phyloP scores from a whole-genome alignment of 164 flowering plant genomes.

The Umbilicus rupestris region DNA sequence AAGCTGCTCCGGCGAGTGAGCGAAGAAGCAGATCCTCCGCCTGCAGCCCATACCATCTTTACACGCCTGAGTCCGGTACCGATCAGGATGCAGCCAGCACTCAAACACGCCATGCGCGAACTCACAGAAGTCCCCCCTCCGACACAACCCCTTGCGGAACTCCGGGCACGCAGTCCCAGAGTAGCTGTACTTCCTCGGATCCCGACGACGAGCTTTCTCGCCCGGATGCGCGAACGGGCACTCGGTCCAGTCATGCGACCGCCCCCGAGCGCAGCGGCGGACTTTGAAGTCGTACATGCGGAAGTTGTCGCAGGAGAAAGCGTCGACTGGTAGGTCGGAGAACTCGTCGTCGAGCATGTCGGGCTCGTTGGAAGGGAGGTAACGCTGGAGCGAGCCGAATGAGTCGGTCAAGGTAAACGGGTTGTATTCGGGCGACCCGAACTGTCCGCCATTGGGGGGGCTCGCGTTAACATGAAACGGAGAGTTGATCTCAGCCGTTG shows the following conservation, averaged over 20 bases:
- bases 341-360: conserved; percentile 17
- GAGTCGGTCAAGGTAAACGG: conserved; percentile 15
- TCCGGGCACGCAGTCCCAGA: conserved; percentile 57
- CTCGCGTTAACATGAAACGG: conserved; percentile 13
- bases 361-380: conserved; percentile 37
- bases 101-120: conserved; percentile 65
- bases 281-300: conserved; percentile 69
- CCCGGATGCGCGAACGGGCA: conserved; percentile 74
- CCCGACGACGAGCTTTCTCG: conserved; percentile 64
- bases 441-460: conserved; percentile 13
- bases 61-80: conserved; percentile 68
- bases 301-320: conserved; percentile 41
- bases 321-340: conserved; percentile 24
- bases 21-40: conserved; percentile 58
- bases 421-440: conserved; percentile 14
- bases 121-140: conserved; percentile 51
- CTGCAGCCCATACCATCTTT: conserved; percentile 49
- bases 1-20: conserved; percentile 57
- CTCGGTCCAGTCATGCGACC: conserved; percentile 74
- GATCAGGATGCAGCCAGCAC: conserved; percentile 68
- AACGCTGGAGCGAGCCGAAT: conserved; percentile 38
- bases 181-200: conserved; percentile 44
- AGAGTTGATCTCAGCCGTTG: conserved; percentile 16
- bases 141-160: conserved; percentile 48
- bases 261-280: conserved; percentile 42